Evolutionary conservation across 2,329 filamentous ascomycete genomes (phyloP), one percentile per base, ranked within the genome.

Genomic region (Ophiostoma sp.): DNA sequence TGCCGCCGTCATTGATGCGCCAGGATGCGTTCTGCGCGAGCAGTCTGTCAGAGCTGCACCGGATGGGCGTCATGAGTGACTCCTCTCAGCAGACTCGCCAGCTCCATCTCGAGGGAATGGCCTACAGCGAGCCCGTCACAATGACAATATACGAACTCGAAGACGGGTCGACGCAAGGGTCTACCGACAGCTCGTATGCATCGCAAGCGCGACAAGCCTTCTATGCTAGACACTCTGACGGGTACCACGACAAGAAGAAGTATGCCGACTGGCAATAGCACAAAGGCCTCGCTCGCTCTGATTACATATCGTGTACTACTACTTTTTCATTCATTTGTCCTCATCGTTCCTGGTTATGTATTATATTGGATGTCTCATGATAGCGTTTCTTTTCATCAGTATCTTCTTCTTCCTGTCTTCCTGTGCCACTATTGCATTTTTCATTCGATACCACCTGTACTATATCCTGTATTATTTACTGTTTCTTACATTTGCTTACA

Each of bases 81-180:
- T 35, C 8, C 17, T 13, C 27, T 20, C 27, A 33, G 5, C 57
- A 31, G 10, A 27, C 27, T 33, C 57, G 17, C 31, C 17, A 33
- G 31, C 31, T 62, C 10, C n/a, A 60, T 62, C 57, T 7, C 6
- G 4, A 54, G 23, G 27, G 15, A 33, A 5, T 57, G n/a, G 52
- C 52, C 10, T 57, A 57, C 23, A 27, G n/a, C 52, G 52, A 57
- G 10, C 52, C 52, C 52, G 23, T 57, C 1, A 57, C 52, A 27
- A 33, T 33, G 27, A 33, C 27, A 17, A 33, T 62, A 27, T 62
- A 62, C 13, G 57, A 62, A 33, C 57, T 62, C 27, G 57, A 62
- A 5, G 57, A 62, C 57, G 57, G 57, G n/a, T 62, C 57, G 27
- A 62, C 57, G 57, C 57, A 62, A 7, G 57, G 57, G 27, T 62